Base-by-base conservation (phyloP, 2,329 filamentous ascomycete species). In the Sphaerostilbella broomeana region DNA sequence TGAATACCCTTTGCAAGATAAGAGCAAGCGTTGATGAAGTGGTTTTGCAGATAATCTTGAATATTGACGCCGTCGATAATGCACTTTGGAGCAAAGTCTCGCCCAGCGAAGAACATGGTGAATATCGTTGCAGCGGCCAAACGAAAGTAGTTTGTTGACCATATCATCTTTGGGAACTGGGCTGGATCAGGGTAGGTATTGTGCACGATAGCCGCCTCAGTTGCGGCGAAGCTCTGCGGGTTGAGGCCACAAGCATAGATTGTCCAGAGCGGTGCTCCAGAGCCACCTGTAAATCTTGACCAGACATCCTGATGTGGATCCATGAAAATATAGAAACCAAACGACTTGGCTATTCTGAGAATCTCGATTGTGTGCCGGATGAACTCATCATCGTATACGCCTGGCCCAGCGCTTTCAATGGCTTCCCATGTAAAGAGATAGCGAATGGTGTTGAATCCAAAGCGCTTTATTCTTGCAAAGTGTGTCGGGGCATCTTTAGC, bases 391-490 rank as follows among this genome's bases (percentile, higher is more conserved):
- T 98, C 94, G 60, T 97, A 98, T 55, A 77, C 81, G 1, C 89
- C 87, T 0, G 94, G 92, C 0, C 90, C 90, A 1, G 80, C 81
- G 43, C 92, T 84, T 64, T 98, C 92, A 58, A 98, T 84, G n/a
- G 92, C 90, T 63, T 98, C 92, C 92, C 92, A 98, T 0, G 92
- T 97, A 59, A 97, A 98, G 51, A 98, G 72, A 62, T 98, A 98
- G 57, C 92, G 78, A 50, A 98, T 89, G 1, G 86, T 89, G 62
- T 97, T 98, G 72, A 94, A 98, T 11, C 92, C 92, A 70, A 83
- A 95, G 54, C 84, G 81, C 53, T 83, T 86, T 48, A 98, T 65
- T 29, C 89, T 77, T 10, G 85, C 76, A 61, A 98, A 95, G 60
- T 98, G 92, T 12, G 76, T 70, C 53, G 86, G 82, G 1, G 92